Evolutionary conservation across 1,284 basidiomycete species (phyloP).

Genomic region (Malassezia psittaci): DNA sequence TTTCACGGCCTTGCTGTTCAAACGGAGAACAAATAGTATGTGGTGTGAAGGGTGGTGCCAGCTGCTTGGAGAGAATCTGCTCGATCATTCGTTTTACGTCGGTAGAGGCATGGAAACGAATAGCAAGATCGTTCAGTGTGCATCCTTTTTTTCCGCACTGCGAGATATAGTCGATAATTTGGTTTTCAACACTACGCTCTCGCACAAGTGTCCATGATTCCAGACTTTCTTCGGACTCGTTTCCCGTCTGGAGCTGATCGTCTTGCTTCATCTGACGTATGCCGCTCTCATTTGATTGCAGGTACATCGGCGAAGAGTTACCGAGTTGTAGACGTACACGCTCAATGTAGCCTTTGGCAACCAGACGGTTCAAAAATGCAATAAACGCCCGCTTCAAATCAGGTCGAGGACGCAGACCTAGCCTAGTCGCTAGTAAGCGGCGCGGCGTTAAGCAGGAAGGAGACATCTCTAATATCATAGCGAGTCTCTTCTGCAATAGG

Average conservation of each 20-base stretch:
- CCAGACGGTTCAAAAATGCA: constrained; percentile 6
- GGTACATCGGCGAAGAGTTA: constrained; percentile 6
- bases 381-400: constrained; percentile 10
- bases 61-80: constrained; percentile 10
- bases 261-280: not conserved
- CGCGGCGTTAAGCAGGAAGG: constrained; percentile 13
- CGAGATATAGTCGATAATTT: constrained; percentile 2
- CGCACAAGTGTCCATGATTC: not conserved
- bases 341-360: constrained; percentile 10
- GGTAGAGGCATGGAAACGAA: constrained; percentile 3
- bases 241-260: not conserved
- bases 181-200: constrained; percentile 7
- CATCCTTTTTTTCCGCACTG: constrained; percentile 1
- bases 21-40: constrained; percentile 13
- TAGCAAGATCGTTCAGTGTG: constrained; percentile 15
- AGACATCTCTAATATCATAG: constrained; percentile 1
- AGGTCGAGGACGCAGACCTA: constrained; percentile 10
- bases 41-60: constrained; percentile 9
- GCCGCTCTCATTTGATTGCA: constrained; percentile 8
- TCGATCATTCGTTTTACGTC: constrained; percentile 19
- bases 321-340: constrained; percentile 14
- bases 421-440: constrained; percentile 5
- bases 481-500: constrained; percentile 11
- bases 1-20: constrained; percentile 18
- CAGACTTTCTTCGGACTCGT: not conserved